Evolutionary conservation across 108 stramenopile species (phyloP).

Genomic region (Cylindrotheca fusiformis): DNA sequence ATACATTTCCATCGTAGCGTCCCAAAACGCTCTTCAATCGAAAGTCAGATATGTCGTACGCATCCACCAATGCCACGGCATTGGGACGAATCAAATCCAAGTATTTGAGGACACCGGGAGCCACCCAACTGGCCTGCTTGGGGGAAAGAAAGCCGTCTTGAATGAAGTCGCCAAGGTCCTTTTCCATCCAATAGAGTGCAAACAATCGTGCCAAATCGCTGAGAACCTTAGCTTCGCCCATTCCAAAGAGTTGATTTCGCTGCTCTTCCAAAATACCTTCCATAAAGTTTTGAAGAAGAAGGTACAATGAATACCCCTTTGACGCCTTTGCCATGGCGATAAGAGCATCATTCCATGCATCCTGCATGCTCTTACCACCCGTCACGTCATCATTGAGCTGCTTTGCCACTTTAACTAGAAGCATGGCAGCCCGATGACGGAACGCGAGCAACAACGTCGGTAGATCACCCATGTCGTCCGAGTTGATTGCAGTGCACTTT

Average conservation of each 20-base stretch:
- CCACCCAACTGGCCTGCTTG: conserved; percentile 50
- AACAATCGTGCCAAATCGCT: conserved; percentile 66
- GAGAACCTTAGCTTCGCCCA: conserved; percentile 42
- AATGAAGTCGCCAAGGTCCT: conserved; percentile 82
- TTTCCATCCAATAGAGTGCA: conserved; percentile 86
- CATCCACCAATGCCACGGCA: conserved; percentile 89
- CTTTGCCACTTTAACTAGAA: conserved; percentile 60
- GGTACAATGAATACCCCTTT: conserved; percentile 70
- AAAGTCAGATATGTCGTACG: conserved; percentile 87
- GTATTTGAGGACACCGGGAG: conserved; percentile 42
- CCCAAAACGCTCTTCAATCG: conserved; percentile 85
- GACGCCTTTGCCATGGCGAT: conserved; percentile 75
- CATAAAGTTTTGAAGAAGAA: conserved; percentile 69
- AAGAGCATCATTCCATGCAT: conserved; percentile 84
- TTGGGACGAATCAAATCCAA: conserved; percentile 72
- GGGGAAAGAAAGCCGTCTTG: conserved; percentile 64
- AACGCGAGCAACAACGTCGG: conserved; percentile 53
- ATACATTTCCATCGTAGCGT: conserved; percentile 88
- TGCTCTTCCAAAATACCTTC: conserved; percentile 61
- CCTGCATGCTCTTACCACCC: conserved; percentile 38
- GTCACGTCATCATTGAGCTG: conserved; percentile 51
- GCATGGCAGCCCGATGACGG: conserved; percentile 69
- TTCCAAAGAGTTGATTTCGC: conserved; percentile 12
- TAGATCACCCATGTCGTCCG: conserved; percentile 38
- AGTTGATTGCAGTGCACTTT: conserved; percentile 15